Percentiles rank a stretch among this genome's conserved stretches.
Conservation (phyloP, 208 protist genomes). For the Trypanosoma scelopori region DNA sequence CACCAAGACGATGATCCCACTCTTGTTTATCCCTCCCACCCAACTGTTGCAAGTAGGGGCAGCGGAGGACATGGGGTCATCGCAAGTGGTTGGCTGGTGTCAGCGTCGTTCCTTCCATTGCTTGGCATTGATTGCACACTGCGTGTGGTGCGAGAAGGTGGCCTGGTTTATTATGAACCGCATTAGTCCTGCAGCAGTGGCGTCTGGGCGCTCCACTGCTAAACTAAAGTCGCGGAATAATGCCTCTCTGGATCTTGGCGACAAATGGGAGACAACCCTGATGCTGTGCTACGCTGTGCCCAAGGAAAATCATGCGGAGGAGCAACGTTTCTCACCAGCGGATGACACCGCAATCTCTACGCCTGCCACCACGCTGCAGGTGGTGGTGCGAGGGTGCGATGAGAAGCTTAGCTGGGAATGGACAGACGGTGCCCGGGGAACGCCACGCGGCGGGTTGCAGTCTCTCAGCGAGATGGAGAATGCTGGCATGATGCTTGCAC, state of each 20-base stretch:
- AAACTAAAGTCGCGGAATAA: constrained; percentile 19
- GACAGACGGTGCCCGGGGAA: not conserved
- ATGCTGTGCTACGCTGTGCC: constrained; percentile 4
- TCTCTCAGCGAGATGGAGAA: not conserved
- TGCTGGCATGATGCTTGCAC: not conserved
- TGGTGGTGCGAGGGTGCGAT: constrained; percentile 26
- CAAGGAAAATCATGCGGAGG: not conserved
- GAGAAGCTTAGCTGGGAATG: constrained; percentile 26
- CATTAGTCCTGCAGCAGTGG: not conserved
- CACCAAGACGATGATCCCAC: constrained; percentile 22
- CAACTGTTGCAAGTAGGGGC: not conserved
- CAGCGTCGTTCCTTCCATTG: constrained; percentile 38
- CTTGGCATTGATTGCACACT: constrained; percentile 36
- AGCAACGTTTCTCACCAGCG: not conserved
- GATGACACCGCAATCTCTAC: not conserved
- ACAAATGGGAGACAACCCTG: constrained; percentile 34
- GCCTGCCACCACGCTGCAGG: not conserved
- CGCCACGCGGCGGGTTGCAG: not conserved
- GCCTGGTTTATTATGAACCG: constrained; percentile 12
- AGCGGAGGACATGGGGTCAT: not conserved
- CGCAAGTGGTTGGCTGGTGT: constrained; percentile 20
- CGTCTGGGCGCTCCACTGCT: not conserved
- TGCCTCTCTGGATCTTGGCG: constrained; percentile 16
- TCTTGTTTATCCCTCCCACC: constrained; percentile 19
- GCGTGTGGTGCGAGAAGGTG: constrained; percentile 42